A percentile compares a stretch with the other conserved stretches of the same genome.
These are phyloP conservation scores for Cystofilobasidium macerans DNA, from an alignment of 768 basidiomycete genomes.

Conservation along the genomic window DNA sequence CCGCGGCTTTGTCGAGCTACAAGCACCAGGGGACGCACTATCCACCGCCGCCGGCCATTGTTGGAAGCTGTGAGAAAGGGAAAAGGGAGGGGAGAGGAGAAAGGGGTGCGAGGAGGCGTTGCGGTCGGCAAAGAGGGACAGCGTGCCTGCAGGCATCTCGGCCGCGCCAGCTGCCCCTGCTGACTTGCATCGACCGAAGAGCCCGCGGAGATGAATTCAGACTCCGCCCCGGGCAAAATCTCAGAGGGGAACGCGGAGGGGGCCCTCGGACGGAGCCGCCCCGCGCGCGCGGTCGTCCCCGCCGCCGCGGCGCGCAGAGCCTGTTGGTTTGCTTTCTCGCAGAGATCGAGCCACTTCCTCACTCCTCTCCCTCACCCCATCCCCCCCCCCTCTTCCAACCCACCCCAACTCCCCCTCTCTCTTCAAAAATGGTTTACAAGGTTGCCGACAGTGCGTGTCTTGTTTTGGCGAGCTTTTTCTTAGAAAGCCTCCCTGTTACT, in stretches of 20 bases:
- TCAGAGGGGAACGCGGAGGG: too few species aligned
- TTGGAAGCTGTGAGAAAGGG: background rate
- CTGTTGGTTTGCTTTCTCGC: too few species aligned
- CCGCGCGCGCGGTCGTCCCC: background rate
- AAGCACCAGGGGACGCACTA: background rate
- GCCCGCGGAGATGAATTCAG: too few species aligned
- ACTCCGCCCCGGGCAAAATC: too few species aligned
- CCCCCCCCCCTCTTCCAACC: background rate
- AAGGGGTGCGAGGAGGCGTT: background rate
- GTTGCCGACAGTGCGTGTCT: constrained; percentile 14
- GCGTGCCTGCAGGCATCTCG: too few species aligned
- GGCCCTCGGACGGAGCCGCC: too few species aligned
- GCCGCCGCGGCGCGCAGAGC: too few species aligned
- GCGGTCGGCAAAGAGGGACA: too few species aligned
- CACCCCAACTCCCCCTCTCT: background rate
- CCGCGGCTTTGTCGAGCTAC: background rate
- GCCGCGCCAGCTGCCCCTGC: too few species aligned
- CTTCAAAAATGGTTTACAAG: constrained; percentile 23
- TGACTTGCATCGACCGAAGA: too few species aligned
- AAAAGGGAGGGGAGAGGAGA: background rate
- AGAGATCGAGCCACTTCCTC: background rate
- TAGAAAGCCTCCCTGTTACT: background rate
- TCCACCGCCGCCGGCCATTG: constrained; percentile 9
- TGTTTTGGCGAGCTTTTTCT: background rate
- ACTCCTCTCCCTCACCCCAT: background rate